These are phyloP conservation scores for Oryza glumipatula DNA, from an alignment of 176 grass and related monocot species.

Conservation along the genomic window DNA sequence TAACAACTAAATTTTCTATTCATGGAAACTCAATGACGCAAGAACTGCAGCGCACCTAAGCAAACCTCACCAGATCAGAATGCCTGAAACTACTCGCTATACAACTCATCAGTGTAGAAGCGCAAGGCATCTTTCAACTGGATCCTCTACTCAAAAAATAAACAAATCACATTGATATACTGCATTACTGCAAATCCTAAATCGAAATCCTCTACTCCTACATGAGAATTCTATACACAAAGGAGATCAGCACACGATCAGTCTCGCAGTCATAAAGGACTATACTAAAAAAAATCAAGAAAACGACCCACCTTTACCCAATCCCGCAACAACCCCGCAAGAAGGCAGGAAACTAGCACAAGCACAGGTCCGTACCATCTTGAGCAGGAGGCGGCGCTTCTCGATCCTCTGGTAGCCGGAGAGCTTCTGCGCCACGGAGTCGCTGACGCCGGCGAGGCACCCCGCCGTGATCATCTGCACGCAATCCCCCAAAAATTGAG, in stretches of 20 bases:
- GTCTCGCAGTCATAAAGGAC: neutral
- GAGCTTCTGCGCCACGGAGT: conserved; percentile 93
- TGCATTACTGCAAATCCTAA: neutral
- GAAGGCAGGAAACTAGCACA: neutral
- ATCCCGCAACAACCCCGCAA: neutral
- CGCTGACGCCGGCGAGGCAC: conserved; percentile 84
- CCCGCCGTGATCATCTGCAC: conserved; percentile 83
- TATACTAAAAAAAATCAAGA: neutral
- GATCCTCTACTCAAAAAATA: no score
- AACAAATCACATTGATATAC: neutral
- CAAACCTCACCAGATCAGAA: neutral
- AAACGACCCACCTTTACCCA: neutral
- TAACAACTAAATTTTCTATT: neutral
- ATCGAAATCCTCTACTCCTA: neutral
- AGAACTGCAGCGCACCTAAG: neutral
- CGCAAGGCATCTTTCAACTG: neutral
- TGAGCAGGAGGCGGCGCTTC: conserved; percentile 81
- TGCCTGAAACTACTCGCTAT: neutral
- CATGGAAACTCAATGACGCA: neutral
- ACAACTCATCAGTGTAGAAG: neutral
- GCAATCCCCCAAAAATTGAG: neutral
- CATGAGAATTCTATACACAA: neutral
- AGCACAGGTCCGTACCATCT: conserved; percentile 59
- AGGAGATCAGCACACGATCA: neutral
- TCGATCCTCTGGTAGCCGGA: conserved; percentile 73